Percentiles rank a stretch among this genome's conserved stretches.
Evolutionary conservation across 345 rosid genomes (phyloP).

Genomic region (Eucalyptus virginea): DNA sequence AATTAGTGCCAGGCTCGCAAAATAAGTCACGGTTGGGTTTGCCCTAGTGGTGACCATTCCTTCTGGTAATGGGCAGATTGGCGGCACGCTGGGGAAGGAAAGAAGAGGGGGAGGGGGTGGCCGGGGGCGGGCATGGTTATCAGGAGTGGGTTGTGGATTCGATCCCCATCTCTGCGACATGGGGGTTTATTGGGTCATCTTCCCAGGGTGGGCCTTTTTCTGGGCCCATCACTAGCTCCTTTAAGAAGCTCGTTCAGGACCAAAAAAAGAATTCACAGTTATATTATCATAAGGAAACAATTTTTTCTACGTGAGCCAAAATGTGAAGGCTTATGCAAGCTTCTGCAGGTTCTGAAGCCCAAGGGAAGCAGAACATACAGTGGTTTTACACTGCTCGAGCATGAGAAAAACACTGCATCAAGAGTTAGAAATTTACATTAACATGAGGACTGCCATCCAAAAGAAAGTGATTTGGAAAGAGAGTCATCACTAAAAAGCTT

Average conservation of each 20-base stretch:
- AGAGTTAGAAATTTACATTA: neutral
- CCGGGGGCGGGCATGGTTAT: no score
- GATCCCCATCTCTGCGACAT: neutral
- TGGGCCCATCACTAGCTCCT: neutral
- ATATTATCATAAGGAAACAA: neutral
- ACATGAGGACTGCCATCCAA: neutral
- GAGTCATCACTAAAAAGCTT: neutral
- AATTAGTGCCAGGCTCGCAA: neutral
- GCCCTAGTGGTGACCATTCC: neutral
- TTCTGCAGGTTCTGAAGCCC: neutral
- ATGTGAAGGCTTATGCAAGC: neutral
- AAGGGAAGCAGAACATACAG: neutral
- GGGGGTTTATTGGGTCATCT: neutral
- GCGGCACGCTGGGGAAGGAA: no score
- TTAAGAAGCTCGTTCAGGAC: neutral
- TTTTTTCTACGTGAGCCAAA: neutral
- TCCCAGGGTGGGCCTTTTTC: neutral
- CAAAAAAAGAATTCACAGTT: neutral
- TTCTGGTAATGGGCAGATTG: neutral
- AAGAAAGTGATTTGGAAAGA: neutral
- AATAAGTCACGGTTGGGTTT: neutral
- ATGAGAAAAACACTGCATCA: neutral
- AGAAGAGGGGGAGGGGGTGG: fast-evolving
- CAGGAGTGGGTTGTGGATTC: no score
- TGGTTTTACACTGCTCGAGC: neutral